These are phyloP conservation scores for Ramichloridium luteum DNA, from an alignment of 2,329 filamentous ascomycete species.

Conservation along the genomic window DNA sequence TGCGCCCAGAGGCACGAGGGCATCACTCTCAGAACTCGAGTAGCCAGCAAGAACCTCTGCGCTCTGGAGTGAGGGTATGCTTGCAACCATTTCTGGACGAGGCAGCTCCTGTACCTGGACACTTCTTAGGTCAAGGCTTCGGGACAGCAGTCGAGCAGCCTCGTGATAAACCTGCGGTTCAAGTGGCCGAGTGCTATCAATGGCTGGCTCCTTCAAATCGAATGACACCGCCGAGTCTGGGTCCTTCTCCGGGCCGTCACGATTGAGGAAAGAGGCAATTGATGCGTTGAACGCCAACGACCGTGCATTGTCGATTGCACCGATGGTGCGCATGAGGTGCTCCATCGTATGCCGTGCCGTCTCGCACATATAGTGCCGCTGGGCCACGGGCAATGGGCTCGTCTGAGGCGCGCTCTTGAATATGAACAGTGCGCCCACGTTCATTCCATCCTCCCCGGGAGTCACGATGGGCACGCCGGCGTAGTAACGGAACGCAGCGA, in stretches of 20 bases:
- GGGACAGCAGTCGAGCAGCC: neutral
- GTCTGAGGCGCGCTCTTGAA: constrained; percentile 3
- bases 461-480: constrained; percentile 48
- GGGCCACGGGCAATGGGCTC: neutral
- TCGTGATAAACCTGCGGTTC: neutral
- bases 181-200: no score
- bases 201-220: no score
- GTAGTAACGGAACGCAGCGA: constrained; percentile 28
- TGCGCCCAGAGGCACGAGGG: neutral
- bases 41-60: neutral
- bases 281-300: constrained; percentile 1
- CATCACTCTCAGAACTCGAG: neutral
- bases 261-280: neutral
- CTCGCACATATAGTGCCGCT: constrained; percentile 2
- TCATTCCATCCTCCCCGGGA: constrained; percentile 39
- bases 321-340: constrained; percentile 3
- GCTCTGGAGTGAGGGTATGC: no score
- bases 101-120: neutral
- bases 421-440: constrained; percentile 27
- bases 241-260: no score
- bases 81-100: neutral
- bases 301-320: constrained; percentile 2
- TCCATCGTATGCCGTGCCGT: constrained; percentile 2
- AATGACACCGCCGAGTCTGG: no score
- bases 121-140: neutral